Evolutionary conservation across 208 protist species (phyloP), one percentile per base, ranked within the genome.

Genomic region (Acanthamoeba divionensis): DNA sequence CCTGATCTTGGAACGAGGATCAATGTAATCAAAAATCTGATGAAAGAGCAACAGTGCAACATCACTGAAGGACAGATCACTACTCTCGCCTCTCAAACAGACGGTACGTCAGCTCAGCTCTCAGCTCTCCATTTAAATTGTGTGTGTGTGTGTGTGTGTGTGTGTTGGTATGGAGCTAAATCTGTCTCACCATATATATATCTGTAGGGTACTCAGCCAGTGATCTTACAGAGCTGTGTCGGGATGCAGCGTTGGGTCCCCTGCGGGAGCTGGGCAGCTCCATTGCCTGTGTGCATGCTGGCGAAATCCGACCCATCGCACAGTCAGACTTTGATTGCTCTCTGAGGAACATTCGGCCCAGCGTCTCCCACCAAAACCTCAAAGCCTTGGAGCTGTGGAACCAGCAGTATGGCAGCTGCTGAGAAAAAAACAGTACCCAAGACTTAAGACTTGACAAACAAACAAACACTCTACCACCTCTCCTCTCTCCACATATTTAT

Each of bases 211-310:
- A 97, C 71, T 93, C 80, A 38, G 95, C 92, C 8, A 62, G 93
- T 5, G 96, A 98, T 83, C 77, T 98, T 8, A 91, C 21, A 29
- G 75, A 91, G 48, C 91, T 98, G 0, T 97, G 94, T 66, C 93
- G 89, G 21, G 95, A 97, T 26, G 96, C 96, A 24, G 96, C 96
- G 8, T 67, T 97, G 21, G 92, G 95, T 7, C 96, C 96, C 13
- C 92, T 98, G 21, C 73, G 96, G 26, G 55, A 89, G 31, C 45
- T 1, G 0, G 13, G 90, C 2, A 92, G 93, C 29, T 33, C 0
- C 4, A 12, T 91, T 3, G 44, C n/a, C 12, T 89, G 93, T 50
- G 93, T 95, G 45, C 36, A 60, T 0, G 10, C 31, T 0, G 45
- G 55, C 31, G 8, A 90, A 29, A 80, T 95, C 2, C 18, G 45